Base-by-base conservation (phyloP, 2,329 filamentous ascomycete species). In the Plenodomus lindquistii region DNA sequence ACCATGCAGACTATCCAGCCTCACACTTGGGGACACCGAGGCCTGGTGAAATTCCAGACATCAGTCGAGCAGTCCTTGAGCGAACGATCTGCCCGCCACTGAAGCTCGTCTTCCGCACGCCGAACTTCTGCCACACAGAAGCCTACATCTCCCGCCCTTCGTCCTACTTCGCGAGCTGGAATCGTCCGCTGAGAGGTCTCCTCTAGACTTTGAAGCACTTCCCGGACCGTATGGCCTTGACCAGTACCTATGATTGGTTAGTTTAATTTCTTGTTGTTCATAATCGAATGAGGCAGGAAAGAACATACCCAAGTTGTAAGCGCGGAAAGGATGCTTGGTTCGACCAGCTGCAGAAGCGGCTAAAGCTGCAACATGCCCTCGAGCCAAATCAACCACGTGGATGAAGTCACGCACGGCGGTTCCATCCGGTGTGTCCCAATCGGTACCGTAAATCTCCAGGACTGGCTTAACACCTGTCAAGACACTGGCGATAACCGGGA, bases 361-460 rank as follows among this genome's bases (percentile, higher is more conserved):
- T 44, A 85, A 73, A 1, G 85, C 85, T 6, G 84, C 82, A 31
- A 86, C 78, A 67, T 88, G 85, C 4, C 82, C 85, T 36, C 80
- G 75, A 5, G 84, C 84, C 37, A 88, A 77, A 66, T 87, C 85
- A 15, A 79, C 81, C 31, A 87, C 85, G 57, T 87, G 85, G 54
- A 87, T 85, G 62, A 85, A 88, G 66, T 88, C 85, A 36, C 85
- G 81, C 35, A 87, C 78, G 1, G 84, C 83, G 0, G 85, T 87
- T 15, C 85, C 85, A 57, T 88, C 85, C 3, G 76, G 73, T 0
- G 85, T 87, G 46, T 84, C 77, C 79, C 84, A 88, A 66, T 88
- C 83, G 2, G 77, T 78, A 7, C 85, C 85, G 54, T 84, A 87
- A 44, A 87, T 79, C 41, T 81, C 76, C n/a, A 87, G 73, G 37